A percentile compares a stretch with the other conserved stretches of the same genome.
Evolutionary conservation across 331 rosid species (phyloP).

Genomic region (Prunus yedoensis): DNA sequence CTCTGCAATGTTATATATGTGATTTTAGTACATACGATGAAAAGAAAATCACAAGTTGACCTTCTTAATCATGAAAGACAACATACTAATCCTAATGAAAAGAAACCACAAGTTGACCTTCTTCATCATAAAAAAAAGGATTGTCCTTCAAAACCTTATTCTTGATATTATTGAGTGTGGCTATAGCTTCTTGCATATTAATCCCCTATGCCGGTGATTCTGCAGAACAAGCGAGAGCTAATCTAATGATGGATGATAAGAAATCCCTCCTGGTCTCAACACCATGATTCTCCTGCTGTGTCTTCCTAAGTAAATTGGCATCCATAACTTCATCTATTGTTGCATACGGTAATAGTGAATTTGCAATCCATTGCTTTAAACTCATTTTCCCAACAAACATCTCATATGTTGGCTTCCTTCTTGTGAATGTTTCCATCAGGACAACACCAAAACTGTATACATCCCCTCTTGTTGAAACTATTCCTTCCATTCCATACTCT

Average conservation of each 20-base stretch:
- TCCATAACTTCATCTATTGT: neutral
- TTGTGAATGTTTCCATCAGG: neutral
- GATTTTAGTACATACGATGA: no score
- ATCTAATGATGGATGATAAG: constrained; percentile 11
- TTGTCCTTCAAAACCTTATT: no score
- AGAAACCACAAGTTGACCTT: no score
- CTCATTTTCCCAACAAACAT: neutral
- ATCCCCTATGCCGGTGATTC: no score
- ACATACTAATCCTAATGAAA: no score
- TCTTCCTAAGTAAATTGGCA: neutral
- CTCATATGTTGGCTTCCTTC: neutral
- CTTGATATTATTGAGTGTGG: no score
- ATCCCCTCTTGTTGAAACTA: neutral
- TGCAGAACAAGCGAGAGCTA: neutral
- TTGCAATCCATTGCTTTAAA: neutral
- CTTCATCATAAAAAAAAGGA: no score
- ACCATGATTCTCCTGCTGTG: neutral
- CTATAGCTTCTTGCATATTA: no score
- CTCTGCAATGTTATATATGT: no score
- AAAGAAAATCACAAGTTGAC: no score
- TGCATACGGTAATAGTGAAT: neutral
- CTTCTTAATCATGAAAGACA: no score
- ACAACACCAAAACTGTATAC: neutral
- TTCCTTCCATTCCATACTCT: no score
- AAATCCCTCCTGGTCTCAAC: neutral